Evolutionary conservation across 1,139 yeast species (phyloP).

Genomic region (Blastobotrys aristatus): DNA sequence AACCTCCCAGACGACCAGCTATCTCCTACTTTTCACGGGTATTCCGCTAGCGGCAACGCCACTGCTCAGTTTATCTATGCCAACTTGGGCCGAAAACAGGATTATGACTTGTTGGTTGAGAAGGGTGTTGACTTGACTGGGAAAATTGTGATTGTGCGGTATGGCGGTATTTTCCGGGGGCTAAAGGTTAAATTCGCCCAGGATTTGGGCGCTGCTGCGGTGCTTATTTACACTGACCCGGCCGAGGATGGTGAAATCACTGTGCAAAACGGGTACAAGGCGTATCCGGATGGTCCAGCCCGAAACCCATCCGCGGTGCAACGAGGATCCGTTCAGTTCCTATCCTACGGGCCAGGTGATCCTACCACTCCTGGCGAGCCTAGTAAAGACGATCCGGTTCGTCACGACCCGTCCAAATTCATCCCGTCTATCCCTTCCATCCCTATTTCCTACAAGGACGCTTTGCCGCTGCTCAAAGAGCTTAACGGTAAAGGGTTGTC

Average conservation of each 20-base stretch:
- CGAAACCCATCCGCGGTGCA: conserved; percentile 67
- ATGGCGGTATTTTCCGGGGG: conserved; percentile 59
- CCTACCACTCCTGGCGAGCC: conserved; percentile 87
- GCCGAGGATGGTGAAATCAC: conserved; percentile 51
- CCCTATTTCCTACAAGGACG: conserved; percentile 57
- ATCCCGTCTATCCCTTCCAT: conserved; percentile 61
- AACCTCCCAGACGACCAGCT: conserved; percentile 40
- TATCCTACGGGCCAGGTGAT: conserved; percentile 78
- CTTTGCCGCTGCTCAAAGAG: conserved; percentile 48
- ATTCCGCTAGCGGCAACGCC: conserved; percentile 64
- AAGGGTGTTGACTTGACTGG: conserved; percentile 46
- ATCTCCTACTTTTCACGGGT: conserved; percentile 62
- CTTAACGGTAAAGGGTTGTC: conserved; percentile 51
- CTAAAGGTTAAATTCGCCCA: conserved; percentile 65
- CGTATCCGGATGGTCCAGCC: conserved; percentile 67
- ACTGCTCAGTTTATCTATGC: conserved; percentile 56
- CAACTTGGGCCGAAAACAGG: conserved; percentile 55
- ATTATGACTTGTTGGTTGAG: conserved; percentile 44
- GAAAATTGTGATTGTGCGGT: conserved; percentile 54
- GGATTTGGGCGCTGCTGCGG: conserved; percentile 57
- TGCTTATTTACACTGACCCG: conserved; percentile 60
- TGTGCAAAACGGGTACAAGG: conserved; percentile 46
- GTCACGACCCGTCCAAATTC: conserved; percentile 44
- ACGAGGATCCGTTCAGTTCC: conserved; percentile 77
- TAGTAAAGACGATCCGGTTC: conserved; percentile 45